Evolutionary conservation across 768 basidiomycete genomes (phyloP), one percentile per base, ranked within the genome.

Genomic region (Cyclocybe cylindracea): DNA sequence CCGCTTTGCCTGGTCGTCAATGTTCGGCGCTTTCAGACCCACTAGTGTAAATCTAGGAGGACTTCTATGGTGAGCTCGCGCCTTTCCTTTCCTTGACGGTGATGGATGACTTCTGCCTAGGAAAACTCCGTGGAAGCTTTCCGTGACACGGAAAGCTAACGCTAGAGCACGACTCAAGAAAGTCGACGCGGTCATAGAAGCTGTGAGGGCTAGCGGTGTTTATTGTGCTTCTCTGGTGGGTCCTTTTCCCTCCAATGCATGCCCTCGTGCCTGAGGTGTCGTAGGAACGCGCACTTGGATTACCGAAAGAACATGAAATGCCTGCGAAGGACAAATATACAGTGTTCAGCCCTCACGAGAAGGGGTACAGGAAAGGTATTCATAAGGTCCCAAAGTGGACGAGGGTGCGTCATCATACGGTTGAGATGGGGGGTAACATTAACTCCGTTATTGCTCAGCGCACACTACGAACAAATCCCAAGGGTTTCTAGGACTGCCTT

Each of bases 351-450:
- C 76, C 82, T 4, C 83, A 80, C 37, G 73, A 75, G 1, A 76
- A 69, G 51, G 89, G 91, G 5, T 99, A 96, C 70, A 77, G 96
- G 39, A 98, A 98, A 63, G 90, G 92, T 19, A 93, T 97, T 44
- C 95, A 98, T 73, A 95, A 95, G 64, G 90, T 96, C 24, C 95
- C 95, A n/a, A 96, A 97, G 65, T 98, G 88, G 84, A 97, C 95
- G 44, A 80, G 92, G 70, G 94, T 95, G 58, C 53, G 88, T 73
- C 24, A 32, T 50, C 32, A 33, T 8, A 8, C 33, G 29, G 48
- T 40, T 10, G 33, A 10, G 44, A 16, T 10, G 10, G 33, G n/a
- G 10, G 42, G 19, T 57, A 2, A 50, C 19, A 29, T 37, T 55
- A 41, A 56, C 33, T 53, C 31, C 39, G 29, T 33, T 5, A 42